Evolutionary conservation across 2,329 filamentous ascomycete genomes (phyloP).

Genomic region (Pseudogymnoascus sp.): DNA sequence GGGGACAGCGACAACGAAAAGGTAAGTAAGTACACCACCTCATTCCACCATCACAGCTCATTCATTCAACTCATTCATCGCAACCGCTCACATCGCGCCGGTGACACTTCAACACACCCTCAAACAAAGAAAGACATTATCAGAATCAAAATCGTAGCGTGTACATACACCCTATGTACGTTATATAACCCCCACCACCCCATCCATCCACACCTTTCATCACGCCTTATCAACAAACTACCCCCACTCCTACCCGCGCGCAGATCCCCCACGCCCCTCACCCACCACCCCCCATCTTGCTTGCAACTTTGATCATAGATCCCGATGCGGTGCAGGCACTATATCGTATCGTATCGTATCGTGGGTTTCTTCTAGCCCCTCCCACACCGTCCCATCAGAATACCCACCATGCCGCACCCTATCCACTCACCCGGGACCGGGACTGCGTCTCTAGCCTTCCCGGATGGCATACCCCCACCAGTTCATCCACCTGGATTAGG

Average conservation of each 20-base stretch:
- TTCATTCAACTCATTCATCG: background rate
- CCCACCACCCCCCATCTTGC: background rate
- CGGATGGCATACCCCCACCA: background rate
- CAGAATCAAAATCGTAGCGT: background rate
- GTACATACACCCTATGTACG: background rate
- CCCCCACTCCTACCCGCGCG: background rate
- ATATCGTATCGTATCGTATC: background rate
- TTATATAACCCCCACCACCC: background rate
- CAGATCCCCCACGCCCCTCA: background rate
- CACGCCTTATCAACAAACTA: background rate
- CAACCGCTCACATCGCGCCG: background rate
- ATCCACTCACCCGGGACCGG: background rate
- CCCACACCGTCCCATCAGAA: background rate
- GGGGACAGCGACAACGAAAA: background rate
- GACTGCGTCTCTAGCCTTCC: background rate
- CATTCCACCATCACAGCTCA: no score
- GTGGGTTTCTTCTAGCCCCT: background rate
- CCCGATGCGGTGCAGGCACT: background rate
- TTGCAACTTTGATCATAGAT: background rate
- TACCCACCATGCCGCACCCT: background rate
- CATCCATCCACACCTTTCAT: background rate
- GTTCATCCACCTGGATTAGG: background rate
- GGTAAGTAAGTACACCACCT: background rate
- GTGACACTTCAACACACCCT: background rate
- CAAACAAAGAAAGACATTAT: background rate